phyloP scores from a whole-genome alignment of 768 basidiomycete genomes.

The Neoboletus subvelutipes region DNA sequence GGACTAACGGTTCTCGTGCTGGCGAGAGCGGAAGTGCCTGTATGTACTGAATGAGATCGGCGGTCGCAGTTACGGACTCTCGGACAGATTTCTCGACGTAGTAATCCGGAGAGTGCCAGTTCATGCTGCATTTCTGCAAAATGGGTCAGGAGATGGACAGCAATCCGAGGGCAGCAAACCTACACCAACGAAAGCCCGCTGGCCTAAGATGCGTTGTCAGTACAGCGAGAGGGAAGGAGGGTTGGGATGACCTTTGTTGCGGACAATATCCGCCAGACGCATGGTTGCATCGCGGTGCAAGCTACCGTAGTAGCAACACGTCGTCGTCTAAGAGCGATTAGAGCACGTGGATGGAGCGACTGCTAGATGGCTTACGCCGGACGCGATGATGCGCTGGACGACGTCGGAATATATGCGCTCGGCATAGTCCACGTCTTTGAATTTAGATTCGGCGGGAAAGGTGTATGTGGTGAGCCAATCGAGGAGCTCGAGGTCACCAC shows the following conservation, averaged over 20 bases:
- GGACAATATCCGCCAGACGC: constrained; percentile 73
- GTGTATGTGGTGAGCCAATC: constrained; percentile 86
- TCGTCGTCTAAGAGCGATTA: constrained; percentile 64
- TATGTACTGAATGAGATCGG: constrained; percentile 67
- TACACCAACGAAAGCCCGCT: constrained; percentile 85
- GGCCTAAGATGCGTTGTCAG: constrained; percentile 45
- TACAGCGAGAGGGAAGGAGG: not conserved
- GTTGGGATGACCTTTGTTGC: constrained; percentile 49
- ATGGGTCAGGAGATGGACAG: constrained; percentile 5
- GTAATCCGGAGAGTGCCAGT: constrained; percentile 66
- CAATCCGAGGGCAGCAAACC: constrained; percentile 25
- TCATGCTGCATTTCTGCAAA: constrained; percentile 36
- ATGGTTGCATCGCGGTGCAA: constrained; percentile 81
- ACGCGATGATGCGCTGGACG: constrained; percentile 67
- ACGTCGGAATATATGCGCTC: constrained; percentile 64
- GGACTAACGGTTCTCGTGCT: constrained; percentile 59
- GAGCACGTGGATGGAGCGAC: constrained; percentile 3
- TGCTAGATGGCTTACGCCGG: constrained; percentile 56
- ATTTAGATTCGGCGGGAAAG: constrained; percentile 85
- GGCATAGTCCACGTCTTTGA: constrained; percentile 70
- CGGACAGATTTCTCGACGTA: constrained; percentile 66
- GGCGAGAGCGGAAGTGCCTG: constrained; percentile 46
- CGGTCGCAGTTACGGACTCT: constrained; percentile 61
- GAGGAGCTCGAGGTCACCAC: constrained; percentile 82
- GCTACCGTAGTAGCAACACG: constrained; percentile 88